These are phyloP conservation scores for Chenopodium suecicum DNA, from an alignment of 148 eudicot species.

Conservation along the genomic window DNA sequence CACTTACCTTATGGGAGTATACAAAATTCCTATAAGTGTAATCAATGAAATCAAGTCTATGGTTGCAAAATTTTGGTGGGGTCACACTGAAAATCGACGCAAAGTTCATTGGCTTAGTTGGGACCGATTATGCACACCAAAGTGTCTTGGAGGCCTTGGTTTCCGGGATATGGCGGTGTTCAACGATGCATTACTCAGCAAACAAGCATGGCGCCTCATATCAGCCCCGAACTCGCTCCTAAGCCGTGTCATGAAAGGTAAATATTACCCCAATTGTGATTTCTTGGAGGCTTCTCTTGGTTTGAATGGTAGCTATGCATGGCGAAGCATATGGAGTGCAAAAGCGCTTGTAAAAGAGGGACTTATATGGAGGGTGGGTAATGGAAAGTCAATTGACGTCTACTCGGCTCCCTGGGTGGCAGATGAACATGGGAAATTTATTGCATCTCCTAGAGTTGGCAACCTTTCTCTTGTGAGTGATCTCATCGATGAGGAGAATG, in stretches of 20 bases:
- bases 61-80: background rate
- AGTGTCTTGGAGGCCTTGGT: background rate
- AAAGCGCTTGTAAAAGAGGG: background rate
- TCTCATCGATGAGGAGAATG: too few species aligned
- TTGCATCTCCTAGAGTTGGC: background rate
- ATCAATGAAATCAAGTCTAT: too few species aligned
- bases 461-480: background rate
- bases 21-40: too few species aligned
- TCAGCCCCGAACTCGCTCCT: background rate
- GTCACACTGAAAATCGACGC: too few species aligned
- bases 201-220: background rate
- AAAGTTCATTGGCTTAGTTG: background rate
- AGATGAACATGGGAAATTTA: background rate
- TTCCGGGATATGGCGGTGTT: background rate
- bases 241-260: background rate
- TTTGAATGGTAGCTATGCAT: background rate
- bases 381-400: background rate
- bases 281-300: too few species aligned
- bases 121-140: background rate
- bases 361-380: background rate
- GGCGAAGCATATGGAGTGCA: background rate
- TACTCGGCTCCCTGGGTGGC: background rate
- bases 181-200: background rate
- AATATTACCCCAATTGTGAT: background rate
- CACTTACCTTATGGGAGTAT: background rate